phyloP scores from a whole-genome alignment of 2,329 filamentous ascomycete species.

The Didymella exigua region DNA sequence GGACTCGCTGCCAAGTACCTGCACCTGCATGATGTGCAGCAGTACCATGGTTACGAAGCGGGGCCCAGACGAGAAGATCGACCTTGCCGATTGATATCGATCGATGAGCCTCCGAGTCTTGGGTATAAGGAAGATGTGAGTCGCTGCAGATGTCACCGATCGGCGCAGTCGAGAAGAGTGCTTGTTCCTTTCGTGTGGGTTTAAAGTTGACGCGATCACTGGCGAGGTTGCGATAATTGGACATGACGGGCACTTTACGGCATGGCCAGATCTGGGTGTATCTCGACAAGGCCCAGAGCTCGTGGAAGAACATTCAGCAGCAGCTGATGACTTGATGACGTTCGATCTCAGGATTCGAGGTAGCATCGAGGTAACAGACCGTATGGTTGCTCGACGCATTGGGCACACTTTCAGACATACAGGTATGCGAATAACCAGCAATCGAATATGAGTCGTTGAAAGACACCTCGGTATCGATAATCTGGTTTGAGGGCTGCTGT shows the following conservation, averaged over 20 bases:
- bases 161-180: neutral
- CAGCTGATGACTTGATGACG: neutral
- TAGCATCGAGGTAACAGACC: neutral
- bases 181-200: neutral
- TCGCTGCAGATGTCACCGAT: neutral
- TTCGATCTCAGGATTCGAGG: neutral
- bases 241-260: neutral
- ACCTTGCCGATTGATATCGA: neutral
- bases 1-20: neutral
- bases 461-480: too few relatives aligned
- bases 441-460: too few relatives aligned
- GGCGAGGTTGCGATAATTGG: neutral
- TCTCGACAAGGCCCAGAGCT: neutral
- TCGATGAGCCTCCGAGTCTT: neutral
- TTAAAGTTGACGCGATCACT: neutral
- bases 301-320: neutral
- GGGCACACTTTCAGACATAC: too few relatives aligned
- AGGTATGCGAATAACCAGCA: too few relatives aligned
- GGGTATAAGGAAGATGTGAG: neutral
- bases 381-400: too few relatives aligned
- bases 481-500: too few relatives aligned
- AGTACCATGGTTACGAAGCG: constrained; percentile 1
- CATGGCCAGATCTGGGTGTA: neutral
- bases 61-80: neutral
- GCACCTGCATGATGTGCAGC: neutral